Evolutionary conservation across 306 rosid genomes (phyloP).

Genomic region (Macrotyloma uniflorum): DNA sequence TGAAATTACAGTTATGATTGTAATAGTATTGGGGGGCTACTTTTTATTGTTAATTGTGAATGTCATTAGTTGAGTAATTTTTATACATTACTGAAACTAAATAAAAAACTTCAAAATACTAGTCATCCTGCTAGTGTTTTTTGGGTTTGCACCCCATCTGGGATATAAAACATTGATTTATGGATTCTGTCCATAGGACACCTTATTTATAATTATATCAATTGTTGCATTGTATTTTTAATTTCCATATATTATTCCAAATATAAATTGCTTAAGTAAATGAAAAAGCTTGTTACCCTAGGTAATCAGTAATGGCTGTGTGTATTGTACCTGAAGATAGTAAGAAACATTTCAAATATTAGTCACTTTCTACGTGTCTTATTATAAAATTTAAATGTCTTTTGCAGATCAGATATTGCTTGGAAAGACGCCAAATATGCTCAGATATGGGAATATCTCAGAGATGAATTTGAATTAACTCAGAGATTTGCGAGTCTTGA

Average conservation of each 20-base stretch:
- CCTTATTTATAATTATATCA: neutral
- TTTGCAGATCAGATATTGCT: slow-evolving; percentile 90
- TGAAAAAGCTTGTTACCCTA: neutral
- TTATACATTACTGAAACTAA: neutral
- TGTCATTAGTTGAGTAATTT: neutral
- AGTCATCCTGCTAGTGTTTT: neutral
- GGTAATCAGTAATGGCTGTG: neutral
- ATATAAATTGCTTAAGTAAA: neutral
- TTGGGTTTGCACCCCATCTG: neutral
- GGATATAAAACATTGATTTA: neutral
- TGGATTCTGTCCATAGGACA: neutral
- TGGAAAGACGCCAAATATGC: slow-evolving; percentile 99
- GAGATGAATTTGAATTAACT: slow-evolving; percentile 92
- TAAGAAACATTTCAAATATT: neutral
- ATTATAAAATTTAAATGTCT: slow-evolving; percentile 13
- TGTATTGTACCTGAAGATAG: neutral
- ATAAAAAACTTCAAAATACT: neutral
- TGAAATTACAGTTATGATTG: too few species aligned
- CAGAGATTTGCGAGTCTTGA: slow-evolving; percentile 97
- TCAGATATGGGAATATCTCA: slow-evolving; percentile 98
- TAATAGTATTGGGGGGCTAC: neutral
- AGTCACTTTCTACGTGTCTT: neutral
- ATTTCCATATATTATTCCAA: neutral
- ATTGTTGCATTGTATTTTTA: neutral
- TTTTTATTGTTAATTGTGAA: neutral